A percentile compares a stretch with the other conserved stretches of the same genome.
These are phyloP conservation scores for Aspergillus proliferans DNA, from an alignment of 2,329 filamentous ascomycete genomes.

Conservation along the genomic window DNA sequence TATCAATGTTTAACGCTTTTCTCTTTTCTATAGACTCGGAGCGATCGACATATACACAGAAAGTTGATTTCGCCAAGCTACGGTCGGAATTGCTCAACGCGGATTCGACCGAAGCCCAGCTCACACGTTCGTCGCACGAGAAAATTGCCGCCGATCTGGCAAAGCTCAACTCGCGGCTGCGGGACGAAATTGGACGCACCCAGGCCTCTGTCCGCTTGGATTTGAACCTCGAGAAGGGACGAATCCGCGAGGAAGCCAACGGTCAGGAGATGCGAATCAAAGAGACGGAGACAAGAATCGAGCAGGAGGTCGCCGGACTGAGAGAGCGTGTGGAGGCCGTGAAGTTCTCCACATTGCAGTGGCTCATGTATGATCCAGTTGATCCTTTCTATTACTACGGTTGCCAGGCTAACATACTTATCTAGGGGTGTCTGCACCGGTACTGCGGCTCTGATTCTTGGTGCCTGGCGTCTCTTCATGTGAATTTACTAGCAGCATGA, in stretches of 20 bases:
- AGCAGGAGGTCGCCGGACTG: conserved; percentile 89
- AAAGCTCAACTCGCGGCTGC: conserved; percentile 79
- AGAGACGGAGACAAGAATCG: conserved; percentile 96
- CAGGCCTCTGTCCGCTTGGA: conserved; percentile 90
- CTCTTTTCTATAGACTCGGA: conserved; percentile 37
- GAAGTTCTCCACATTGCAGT: conserved; percentile 96
- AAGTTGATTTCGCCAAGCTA: conserved; percentile 96
- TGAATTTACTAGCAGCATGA: conserved; percentile 22
- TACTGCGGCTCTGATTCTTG: conserved; percentile 59
- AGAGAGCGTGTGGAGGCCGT: conserved; percentile 91
- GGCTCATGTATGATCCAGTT: conserved; percentile 73
- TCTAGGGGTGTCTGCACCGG: conserved; percentile 58
- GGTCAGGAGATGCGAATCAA: conserved; percentile 97
- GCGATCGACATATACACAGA: conserved; percentile 62
- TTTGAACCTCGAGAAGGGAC: conserved; percentile 91
- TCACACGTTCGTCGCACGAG: conserved; percentile 86
- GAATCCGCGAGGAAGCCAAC: conserved; percentile 93
- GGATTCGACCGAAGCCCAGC: conserved; percentile 82
- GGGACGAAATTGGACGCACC: conserved; percentile 90
- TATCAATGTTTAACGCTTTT: not conserved
- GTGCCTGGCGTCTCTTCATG: conserved; percentile 63
- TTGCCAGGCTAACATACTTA: conserved; percentile 20
- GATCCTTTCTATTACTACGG: not conserved
- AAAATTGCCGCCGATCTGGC: conserved; percentile 89
- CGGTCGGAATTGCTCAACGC: conserved; percentile 88